Conservation (phyloP, 352 stramenopile species). For the Phytophthora macrochlamydospora region DNA sequence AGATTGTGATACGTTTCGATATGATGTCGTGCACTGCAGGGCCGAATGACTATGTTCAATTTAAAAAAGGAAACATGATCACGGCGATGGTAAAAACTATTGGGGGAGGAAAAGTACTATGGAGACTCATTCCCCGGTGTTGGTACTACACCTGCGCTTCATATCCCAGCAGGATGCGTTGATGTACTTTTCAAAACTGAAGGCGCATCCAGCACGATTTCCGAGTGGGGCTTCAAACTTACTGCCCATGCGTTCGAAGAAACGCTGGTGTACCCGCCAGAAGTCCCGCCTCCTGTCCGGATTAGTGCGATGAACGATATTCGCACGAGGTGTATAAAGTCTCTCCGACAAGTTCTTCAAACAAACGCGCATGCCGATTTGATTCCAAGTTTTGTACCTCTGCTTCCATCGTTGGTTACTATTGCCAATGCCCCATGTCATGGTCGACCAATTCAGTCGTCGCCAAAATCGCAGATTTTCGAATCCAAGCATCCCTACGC, state of each 20-base stretch:
- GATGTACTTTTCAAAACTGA: conserved; percentile 81
- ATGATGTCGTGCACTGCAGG: conserved; percentile 65
- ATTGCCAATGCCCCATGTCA: conserved; percentile 54
- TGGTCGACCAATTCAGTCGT: conserved; percentile 53
- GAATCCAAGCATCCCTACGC: conserved; percentile 88
- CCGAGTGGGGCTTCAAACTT: conserved; percentile 86
- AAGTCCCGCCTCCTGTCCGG: conserved; percentile 49
- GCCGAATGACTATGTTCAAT: conserved; percentile 84
- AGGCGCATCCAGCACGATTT: conserved; percentile 37
- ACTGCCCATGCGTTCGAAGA: conserved; percentile 74
- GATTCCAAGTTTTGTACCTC: conserved; percentile 16
- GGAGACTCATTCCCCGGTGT: conserved; percentile 73
- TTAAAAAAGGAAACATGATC: conserved; percentile 52
- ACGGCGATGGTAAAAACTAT: conserved; percentile 34
- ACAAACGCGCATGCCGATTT: conserved; percentile 18
- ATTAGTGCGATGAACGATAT: conserved; percentile 61
- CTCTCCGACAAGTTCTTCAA: conserved; percentile 39
- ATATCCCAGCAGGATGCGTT: conserved; percentile 66
- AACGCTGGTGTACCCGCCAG: conserved; percentile 49
- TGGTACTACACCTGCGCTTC: conserved; percentile 52
- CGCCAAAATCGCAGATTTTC: conserved; percentile 64
- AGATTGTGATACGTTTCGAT: conserved; percentile 88
- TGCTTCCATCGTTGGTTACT: conserved; percentile 41
- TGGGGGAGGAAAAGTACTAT: conserved; percentile 84
- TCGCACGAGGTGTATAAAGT: conserved; percentile 61